Base-by-base conservation (phyloP, 2,329 filamentous ascomycete genomes). In the Penicillium freii region DNA sequence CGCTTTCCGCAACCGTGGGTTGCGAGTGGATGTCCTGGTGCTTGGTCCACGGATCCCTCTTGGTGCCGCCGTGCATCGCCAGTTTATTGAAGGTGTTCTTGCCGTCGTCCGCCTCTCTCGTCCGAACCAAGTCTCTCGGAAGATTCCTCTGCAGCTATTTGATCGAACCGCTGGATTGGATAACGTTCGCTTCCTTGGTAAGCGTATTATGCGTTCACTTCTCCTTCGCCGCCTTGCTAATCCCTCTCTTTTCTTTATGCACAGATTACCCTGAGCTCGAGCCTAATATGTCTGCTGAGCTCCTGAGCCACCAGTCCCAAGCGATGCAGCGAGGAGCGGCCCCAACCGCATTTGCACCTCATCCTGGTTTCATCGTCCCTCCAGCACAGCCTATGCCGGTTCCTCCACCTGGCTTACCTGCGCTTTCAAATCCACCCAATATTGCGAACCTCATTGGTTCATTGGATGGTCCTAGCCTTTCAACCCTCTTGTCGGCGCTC, bases 31-130 rank as follows among this genome's bases (percentile, higher is more conserved):
- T 66, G 87, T 92, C 21, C 87, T 96, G 75, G 88, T 89, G 64
- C 80, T 97, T 45, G 88, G 87, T 54, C 87, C 91, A 31, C 86
- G 89, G 23, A 85, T 95, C 45, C 84, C 89, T 19, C 86, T 92
- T 60, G 85, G 88, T 36, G 84, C 88, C 5, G 87, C 96, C n/a
- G 85, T 97, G 51, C 87, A 91, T 64, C 84, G 90, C 51, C 91
- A 96, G 71, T 90, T 95, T 38, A 78, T 92, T 11, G 92, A 97
- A 73, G 93, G 94, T 19, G 93, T 97, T 1, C 83, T 90, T 51
- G 93, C 89, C 9, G 89, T 97, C 15, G 86, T 91, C 5, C 88
- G 91, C 66, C 82, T 97, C 15, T 87, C 89, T 59, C 80, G 85
- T 50, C 80, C 81, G 45, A 84, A 90, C 23, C 88, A 96, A 68